A percentile compares a stretch with the other conserved stretches of the same genome.
These are phyloP conservation scores for Pyrenochaeta sp. DNA, from an alignment of 2,329 filamentous ascomycete genomes.

Conservation along the genomic window DNA sequence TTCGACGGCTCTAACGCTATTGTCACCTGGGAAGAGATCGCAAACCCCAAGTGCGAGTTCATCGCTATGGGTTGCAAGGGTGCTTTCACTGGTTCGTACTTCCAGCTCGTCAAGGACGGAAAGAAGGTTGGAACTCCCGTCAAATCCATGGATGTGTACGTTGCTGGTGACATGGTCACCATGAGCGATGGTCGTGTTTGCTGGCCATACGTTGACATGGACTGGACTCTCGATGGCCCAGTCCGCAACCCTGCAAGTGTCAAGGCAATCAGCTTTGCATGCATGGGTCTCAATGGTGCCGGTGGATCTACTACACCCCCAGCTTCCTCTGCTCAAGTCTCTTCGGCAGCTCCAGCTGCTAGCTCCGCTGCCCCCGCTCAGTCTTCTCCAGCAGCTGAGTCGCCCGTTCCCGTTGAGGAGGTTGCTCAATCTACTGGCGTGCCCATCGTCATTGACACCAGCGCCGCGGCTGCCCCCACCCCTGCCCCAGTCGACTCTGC, in stretches of 20 bases:
- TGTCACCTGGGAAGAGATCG: slow-evolving; percentile 69
- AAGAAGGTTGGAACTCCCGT: slow-evolving; percentile 62
- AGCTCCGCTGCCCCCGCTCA: slow-evolving; percentile 11
- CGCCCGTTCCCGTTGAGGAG: neutral
- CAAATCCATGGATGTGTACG: slow-evolving; percentile 62
- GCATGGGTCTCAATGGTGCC: slow-evolving; percentile 45
- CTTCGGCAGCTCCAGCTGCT: slow-evolving; percentile 16
- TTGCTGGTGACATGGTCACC: slow-evolving; percentile 70
- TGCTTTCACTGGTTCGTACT: slow-evolving; percentile 66
- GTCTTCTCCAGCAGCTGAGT: neutral
- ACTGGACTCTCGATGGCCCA: slow-evolving; percentile 57
- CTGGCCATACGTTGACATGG: slow-evolving; percentile 68
- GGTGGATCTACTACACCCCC: slow-evolving; percentile 7
- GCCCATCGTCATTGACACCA: slow-evolving; percentile 6
- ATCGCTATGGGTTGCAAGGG: slow-evolving; percentile 69
- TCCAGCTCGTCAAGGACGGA: slow-evolving; percentile 65
- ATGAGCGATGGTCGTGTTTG: slow-evolving; percentile 67
- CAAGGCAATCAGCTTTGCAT: slow-evolving; percentile 64
- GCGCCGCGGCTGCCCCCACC: slow-evolving; percentile 1
- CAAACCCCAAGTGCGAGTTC: slow-evolving; percentile 62
- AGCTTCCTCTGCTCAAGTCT: slow-evolving; percentile 6
- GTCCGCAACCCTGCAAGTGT: slow-evolving; percentile 44
- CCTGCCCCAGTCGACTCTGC: slow-evolving; percentile 13
- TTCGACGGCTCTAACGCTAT: slow-evolving; percentile 63
- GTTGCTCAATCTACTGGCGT: slow-evolving; percentile 9